Evolutionary conservation across 1,284 basidiomycete genomes (phyloP), one percentile per base, ranked within the genome.

Genomic region (Pyrrhoderma noxium): DNA sequence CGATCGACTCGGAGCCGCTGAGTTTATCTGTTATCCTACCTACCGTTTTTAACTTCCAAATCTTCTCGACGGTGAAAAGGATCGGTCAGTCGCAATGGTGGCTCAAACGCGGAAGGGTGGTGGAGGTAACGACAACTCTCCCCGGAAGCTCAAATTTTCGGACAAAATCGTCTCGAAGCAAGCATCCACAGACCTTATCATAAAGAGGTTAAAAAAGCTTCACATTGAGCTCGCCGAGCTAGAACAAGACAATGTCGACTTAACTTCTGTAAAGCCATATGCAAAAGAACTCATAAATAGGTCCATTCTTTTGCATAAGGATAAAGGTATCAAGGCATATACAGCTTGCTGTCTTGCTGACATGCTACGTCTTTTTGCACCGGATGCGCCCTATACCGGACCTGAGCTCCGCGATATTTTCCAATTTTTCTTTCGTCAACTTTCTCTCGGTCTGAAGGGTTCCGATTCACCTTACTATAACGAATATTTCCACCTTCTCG

Each of bases 311-410:
- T 79, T 94, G 25, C 94, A 99, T 72, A 95, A 92, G 68, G 94
- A 98, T 70, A 80, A 81, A 43, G 93, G 92, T 18, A 91, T 99
- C 59, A 96, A 94, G 67, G 93, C 93, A 0, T 90, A 89, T 59
- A 82, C 89, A 3, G 93, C 93, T 0, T 96, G 93, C 67, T 98
- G 93, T 68, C 77, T 99, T 16, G 93, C 93, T 1, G 94, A 99
- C 66, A 74, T 98, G 54, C 80, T 99, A 46, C 73, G 93, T 35
- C 77, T 99, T 43, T 97, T 93, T 66, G 96, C 96, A 0, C 96
- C 96, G 1, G 92, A 98, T 64, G 95, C 96, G 25, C 96, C 96
- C 8, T 99, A 95, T 65, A 94, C 85, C 2, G 82, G 84, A 45
- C 69, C 76, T 44, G 90, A 98, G 65, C 80, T 98, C 37, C 77